phyloP scores from a whole-genome alignment of 768 basidiomycete species.

The Pleurotus sapidus region DNA sequence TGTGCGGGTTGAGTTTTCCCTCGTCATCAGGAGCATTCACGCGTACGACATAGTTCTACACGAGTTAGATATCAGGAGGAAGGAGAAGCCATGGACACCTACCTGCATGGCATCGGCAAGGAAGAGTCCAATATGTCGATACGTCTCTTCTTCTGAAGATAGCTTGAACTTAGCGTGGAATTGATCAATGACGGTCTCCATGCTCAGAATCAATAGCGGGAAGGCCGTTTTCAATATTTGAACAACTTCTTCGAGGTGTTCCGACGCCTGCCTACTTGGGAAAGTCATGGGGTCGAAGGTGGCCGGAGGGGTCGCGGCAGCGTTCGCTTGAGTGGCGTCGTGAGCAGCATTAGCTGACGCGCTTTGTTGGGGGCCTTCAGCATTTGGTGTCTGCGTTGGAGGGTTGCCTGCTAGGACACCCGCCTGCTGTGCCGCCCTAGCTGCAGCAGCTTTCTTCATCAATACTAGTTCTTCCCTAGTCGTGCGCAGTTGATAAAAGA shows the following conservation, averaged over 20 bases:
- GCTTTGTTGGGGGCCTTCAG: conserved; percentile 1
- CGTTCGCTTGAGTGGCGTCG: not conserved
- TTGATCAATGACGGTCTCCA: conserved; percentile 98
- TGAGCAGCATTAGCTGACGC: conserved; percentile 13
- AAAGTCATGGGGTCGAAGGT: conserved; percentile 23
- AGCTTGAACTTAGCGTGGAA: conserved; percentile 88
- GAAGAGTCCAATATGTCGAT: conserved; percentile 84
- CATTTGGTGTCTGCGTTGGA: conserved; percentile 11
- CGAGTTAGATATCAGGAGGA: not conserved
- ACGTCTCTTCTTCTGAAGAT: conserved; percentile 88
- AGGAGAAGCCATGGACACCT: conserved; percentile 1
- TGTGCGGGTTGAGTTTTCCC: conserved; percentile 53
- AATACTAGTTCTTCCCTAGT: conserved; percentile 66
- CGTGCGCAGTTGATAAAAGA: conserved; percentile 94
- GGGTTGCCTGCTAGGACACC: not conserved
- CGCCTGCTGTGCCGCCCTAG: conserved; percentile 30
- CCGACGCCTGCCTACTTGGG: conserved; percentile 69
- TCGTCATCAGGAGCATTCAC: conserved; percentile 68
- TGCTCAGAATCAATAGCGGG: conserved; percentile 88
- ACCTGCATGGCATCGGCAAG: conserved; percentile 87
- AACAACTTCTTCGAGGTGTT: conserved; percentile 90
- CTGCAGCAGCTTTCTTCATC: conserved; percentile 32
- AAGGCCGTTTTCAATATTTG: conserved; percentile 94
- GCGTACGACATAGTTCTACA: conserved; percentile 67
- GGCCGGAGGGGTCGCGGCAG: conserved; percentile 8